Base-by-base conservation (phyloP, 495 filamentous ascomycete species). In the Penicillium coprophilum region DNA sequence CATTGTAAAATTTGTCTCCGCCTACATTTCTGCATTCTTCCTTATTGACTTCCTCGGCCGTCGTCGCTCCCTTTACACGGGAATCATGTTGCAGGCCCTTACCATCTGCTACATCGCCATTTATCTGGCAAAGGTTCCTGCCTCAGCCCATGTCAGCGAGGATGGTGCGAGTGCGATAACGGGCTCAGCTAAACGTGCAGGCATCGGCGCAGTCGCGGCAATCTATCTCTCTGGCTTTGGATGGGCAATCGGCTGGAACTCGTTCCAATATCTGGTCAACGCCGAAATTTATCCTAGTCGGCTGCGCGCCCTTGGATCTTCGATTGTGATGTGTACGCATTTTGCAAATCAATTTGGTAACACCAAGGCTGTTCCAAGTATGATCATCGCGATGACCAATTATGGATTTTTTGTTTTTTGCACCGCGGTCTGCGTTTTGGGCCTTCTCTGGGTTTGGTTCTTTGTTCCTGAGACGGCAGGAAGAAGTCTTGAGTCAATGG, bases 181-280 rank as follows among this genome's bases (percentile, higher is more conserved):
- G 2, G 50, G 50, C 1, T 52, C 50, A 43, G 50, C 50, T 15
- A 52, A 43, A 28, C 50, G 23, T 6, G 50, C 50, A 2, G 50
- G 50, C 10, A 40, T 52, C 12, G 50, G 36, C 4, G 50, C 50
- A 2, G 27, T 52, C 17, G 50, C 50, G 10, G 50, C 50, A 1
- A 52, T 52, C 17, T 52, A 52, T 28, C 38, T 52, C 21, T 52
- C 50, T 19, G 50, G 50, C 9, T 52, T 52, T 43, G 50, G 50
- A 3, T 87, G 83, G 82, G 80, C 82, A 0, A 62, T 85, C 8
- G 83, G 84, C 23, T 87, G 83, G 82, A 85, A 85, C 52, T 73
- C 69, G 3, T 82, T 86, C 65, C 84, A 85, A 53, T 88, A 85
- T 60, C 74, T 88, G 5, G 73, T 87, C 49, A 85, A 82, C 49